Evolutionary conservation across 306 rosid species (phyloP).

Genomic region (Castanea sativa): DNA sequence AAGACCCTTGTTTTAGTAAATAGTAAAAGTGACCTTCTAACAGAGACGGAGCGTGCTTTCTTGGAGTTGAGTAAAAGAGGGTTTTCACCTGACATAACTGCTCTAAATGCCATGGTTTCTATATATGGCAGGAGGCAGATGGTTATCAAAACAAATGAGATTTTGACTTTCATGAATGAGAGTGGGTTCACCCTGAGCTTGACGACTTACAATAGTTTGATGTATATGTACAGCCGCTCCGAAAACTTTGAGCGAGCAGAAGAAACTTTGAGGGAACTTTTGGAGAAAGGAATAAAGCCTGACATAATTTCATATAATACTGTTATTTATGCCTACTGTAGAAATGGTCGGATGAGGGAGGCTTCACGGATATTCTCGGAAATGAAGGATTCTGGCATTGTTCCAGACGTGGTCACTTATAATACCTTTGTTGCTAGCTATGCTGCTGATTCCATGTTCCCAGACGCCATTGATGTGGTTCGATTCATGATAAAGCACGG

Average conservation of each 20-base stretch:
- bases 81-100: slow-evolving; percentile 66
- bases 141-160: slow-evolving; percentile 71
- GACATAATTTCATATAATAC: slow-evolving; percentile 79
- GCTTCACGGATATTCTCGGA: slow-evolving; percentile 77
- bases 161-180: slow-evolving; percentile 62
- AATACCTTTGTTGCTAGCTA: slow-evolving; percentile 79
- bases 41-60: slow-evolving; percentile 78
- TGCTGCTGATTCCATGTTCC: slow-evolving; percentile 75
- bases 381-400: slow-evolving; percentile 62
- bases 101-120: slow-evolving; percentile 87
- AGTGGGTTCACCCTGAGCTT: slow-evolving; percentile 82
- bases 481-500: slow-evolving; percentile 83
- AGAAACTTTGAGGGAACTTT: slow-evolving; percentile 57
- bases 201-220: slow-evolving; percentile 86
- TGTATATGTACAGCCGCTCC: slow-evolving; percentile 85
- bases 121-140: slow-evolving; percentile 83
- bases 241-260: slow-evolving; percentile 72
- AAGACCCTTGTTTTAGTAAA: slow-evolving; percentile 85
- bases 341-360: slow-evolving; percentile 77
- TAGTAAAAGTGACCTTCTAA: slow-evolving; percentile 78
- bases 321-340: slow-evolving; percentile 73
- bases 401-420: slow-evolving; percentile 80
- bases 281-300: slow-evolving; percentile 76
- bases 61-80: slow-evolving; percentile 57
- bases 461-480: slow-evolving; percentile 73